Conservation (phyloP, 164 flowering plant species). For the Umbilicus rupestris region DNA sequence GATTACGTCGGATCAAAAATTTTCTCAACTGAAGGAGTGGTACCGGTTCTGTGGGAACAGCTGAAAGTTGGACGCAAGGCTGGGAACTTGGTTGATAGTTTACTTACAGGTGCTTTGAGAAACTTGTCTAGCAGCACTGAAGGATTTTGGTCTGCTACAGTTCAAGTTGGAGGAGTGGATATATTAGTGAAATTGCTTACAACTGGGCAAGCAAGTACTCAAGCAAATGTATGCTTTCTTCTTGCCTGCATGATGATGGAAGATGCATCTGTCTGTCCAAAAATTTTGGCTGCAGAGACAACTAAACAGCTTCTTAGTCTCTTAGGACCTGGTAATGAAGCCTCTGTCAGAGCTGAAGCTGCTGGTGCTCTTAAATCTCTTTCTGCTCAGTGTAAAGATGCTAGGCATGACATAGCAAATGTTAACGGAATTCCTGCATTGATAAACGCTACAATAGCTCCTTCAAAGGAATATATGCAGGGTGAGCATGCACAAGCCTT, state of each 20-base stretch:
- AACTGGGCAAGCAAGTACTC: slow-evolving; percentile 61
- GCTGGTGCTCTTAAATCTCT: slow-evolving; percentile 94
- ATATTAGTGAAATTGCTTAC: slow-evolving; percentile 75
- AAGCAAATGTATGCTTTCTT: slow-evolving; percentile 91
- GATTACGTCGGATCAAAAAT: slow-evolving; percentile 97
- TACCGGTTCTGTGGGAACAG: slow-evolving; percentile 86
- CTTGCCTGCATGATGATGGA: slow-evolving; percentile 94
- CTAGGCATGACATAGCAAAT: slow-evolving; percentile 71
- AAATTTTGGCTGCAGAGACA: slow-evolving; percentile 64
- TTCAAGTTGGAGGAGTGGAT: slow-evolving; percentile 85
- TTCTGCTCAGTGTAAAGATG: slow-evolving; percentile 86
- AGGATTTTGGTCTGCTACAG: slow-evolving; percentile 78
- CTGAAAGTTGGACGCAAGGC: slow-evolving; percentile 56
- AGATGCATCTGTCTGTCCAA: slow-evolving; percentile 77
- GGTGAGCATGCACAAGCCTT: slow-evolving; percentile 96
- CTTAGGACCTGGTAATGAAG: slow-evolving; percentile 73
- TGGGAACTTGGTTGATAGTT: slow-evolving; percentile 62
- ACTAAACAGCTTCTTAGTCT: slow-evolving; percentile 82
- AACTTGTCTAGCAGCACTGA: slow-evolving; percentile 79
- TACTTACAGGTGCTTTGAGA: slow-evolving; percentile 78
- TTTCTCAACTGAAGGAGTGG: slow-evolving; percentile 97
- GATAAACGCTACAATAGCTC: slow-evolving; percentile 99
- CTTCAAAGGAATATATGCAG: slow-evolving; percentile 98
- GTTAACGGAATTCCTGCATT: slow-evolving; percentile 82
- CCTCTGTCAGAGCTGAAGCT: slow-evolving; percentile 93